These are phyloP conservation scores for Chaetomium strumarium DNA, from an alignment of 2,329 filamentous ascomycete species.

Conservation along the genomic window DNA sequence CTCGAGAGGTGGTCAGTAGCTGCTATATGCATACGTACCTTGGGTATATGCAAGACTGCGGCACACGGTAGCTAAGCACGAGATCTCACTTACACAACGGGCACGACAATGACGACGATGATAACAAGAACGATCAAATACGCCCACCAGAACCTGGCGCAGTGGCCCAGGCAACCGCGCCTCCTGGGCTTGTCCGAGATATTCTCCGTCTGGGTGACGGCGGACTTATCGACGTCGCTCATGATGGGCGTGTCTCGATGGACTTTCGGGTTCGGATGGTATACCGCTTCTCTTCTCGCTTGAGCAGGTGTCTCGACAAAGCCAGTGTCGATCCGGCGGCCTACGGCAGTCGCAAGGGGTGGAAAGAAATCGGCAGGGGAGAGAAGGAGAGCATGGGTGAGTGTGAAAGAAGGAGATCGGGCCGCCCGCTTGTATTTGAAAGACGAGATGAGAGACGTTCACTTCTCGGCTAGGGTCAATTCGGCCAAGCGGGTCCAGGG, in stretches of 20 bases:
- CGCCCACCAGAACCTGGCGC: slow-evolving; percentile 56
- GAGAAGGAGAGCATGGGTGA: not conserved
- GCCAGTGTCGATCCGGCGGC: not conserved
- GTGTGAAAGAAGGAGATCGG: slow-evolving; percentile 3
- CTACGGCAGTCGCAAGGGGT: not conserved
- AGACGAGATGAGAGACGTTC: not conserved
- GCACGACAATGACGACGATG: slow-evolving; percentile 49
- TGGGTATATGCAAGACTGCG: not conserved
- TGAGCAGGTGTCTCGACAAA: not conserved
- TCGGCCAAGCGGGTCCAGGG: not conserved
- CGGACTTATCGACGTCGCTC: slow-evolving; percentile 22
- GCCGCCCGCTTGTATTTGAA: slow-evolving; percentile 13
- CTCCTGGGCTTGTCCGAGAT: slow-evolving; percentile 31
- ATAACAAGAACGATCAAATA: slow-evolving; percentile 47
- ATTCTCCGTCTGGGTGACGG: slow-evolving; percentile 33
- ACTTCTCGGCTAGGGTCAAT: slow-evolving; percentile 1
- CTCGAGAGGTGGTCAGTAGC: slow-evolving; percentile 31
- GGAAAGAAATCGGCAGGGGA: slow-evolving; percentile 9
- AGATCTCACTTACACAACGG: slow-evolving; percentile 50
- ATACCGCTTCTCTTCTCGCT: slow-evolving; percentile 11
- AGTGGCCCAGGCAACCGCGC: slow-evolving; percentile 41
- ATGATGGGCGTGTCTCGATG: slow-evolving; percentile 13
- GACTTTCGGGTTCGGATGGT: not conserved
- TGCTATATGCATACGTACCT: not conserved
- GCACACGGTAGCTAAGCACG: not conserved